Percentiles rank a stretch among this genome's conserved stretches.
Evolutionary conservation across 2,329 filamentous ascomycete species (phyloP).

Genomic region (Alternaria triticimaculans): DNA sequence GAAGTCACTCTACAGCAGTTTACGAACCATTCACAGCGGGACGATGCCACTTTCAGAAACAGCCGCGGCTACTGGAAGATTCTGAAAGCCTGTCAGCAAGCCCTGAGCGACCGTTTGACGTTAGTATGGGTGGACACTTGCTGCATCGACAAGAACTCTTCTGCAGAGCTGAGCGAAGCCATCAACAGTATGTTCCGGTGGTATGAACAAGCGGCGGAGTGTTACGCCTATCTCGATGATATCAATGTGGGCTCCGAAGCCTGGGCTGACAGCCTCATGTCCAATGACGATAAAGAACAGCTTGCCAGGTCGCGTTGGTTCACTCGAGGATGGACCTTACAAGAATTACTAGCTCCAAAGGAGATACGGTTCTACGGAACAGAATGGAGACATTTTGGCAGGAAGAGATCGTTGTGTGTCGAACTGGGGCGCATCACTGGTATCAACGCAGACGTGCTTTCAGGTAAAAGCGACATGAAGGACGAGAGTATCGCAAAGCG

Average conservation of each 20-base stretch:
- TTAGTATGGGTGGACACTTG: slow-evolving; percentile 26
- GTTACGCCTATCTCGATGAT: background rate
- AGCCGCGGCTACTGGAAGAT: slow-evolving; percentile 10
- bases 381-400: background rate
- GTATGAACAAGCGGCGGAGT: background rate
- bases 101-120: slow-evolving; percentile 1
- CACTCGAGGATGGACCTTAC: slow-evolving; percentile 1
- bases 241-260: background rate
- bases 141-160: slow-evolving; percentile 11
- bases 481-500: background rate
- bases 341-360: background rate
- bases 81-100: slow-evolving; percentile 7
- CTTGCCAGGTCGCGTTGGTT: background rate
- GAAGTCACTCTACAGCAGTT: slow-evolving; percentile 25
- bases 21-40: background rate
- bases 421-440: background rate
- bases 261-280: background rate
- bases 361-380: background rate
- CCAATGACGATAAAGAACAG: background rate
- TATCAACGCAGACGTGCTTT: background rate
- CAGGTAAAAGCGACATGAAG: background rate
- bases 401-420: background rate
- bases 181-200: slow-evolving; percentile 7
- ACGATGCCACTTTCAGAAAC: background rate
- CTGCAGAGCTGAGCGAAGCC: slow-evolving; percentile 6